A percentile compares a stretch with the other conserved stretches of the same genome.
phyloP scores from a whole-genome alignment of 106 monocot species.

The Triglochin maritima region DNA sequence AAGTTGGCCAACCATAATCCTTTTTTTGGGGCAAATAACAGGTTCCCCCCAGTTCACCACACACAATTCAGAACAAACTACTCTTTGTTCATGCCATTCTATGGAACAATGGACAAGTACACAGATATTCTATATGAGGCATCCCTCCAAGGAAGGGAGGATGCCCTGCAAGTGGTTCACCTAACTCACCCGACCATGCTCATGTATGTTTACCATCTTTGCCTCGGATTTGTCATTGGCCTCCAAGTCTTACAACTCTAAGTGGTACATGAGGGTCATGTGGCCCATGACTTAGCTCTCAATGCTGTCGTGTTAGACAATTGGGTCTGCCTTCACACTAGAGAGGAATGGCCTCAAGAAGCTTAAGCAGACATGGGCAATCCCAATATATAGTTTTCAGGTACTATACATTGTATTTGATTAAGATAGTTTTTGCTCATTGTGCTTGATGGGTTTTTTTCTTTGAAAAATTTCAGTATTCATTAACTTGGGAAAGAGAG shows the following conservation, averaged over 20 bases:
- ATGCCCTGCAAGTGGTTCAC: constrained; percentile 34
- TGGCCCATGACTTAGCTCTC: constrained; percentile 22
- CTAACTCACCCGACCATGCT: constrained; percentile 49
- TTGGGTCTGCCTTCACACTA: constrained; percentile 24
- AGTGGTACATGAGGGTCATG: constrained; percentile 24
- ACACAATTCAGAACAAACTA: constrained; percentile 72
- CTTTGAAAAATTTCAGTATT: constrained; percentile 34
- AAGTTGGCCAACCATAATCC: neutral
- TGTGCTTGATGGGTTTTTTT: neutral
- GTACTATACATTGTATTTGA: constrained; percentile 16
- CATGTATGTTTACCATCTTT: constrained; percentile 38
- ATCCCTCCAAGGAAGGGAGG: constrained; percentile 28
- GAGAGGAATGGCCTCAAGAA: constrained; percentile 53
- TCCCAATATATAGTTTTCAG: constrained; percentile 60
- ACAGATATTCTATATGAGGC: constrained; percentile 37
- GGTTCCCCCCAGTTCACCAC: constrained; percentile 74
- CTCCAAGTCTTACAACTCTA: constrained; percentile 36
- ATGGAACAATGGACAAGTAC: constrained; percentile 41
- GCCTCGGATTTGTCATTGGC: constrained; percentile 48
- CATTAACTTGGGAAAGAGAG: constrained; percentile 9
- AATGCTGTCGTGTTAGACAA: constrained; percentile 15
- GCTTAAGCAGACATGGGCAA: constrained; percentile 46
- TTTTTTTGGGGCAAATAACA: constrained; percentile 1
- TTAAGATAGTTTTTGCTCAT: too few relatives aligned
- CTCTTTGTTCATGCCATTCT: constrained; percentile 79